phyloP scores from a whole-genome alignment of 495 filamentous ascomycete genomes.

The Aspergillus olivimuriae region DNA sequence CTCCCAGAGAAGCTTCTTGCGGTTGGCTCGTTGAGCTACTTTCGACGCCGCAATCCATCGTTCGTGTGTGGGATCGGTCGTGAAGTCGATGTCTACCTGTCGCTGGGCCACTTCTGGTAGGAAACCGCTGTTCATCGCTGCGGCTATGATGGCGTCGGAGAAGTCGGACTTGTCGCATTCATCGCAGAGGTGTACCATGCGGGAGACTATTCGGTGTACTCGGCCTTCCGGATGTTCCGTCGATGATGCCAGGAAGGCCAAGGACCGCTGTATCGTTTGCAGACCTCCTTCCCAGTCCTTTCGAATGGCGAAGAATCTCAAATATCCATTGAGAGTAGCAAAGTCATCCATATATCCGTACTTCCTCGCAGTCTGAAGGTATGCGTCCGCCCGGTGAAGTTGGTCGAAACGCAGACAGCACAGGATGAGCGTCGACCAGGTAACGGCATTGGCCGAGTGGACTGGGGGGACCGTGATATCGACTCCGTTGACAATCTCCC shows the following conservation, averaged over 20 bases:
- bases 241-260: slow-evolving; percentile 32
- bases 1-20: slow-evolving; percentile 21
- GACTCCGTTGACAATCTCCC: slow-evolving; percentile 28
- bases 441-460: slow-evolving; percentile 28
- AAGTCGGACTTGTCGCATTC: slow-evolving; percentile 24
- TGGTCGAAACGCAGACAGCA: slow-evolving; percentile 38
- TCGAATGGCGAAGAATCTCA: slow-evolving; percentile 35
- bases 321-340: slow-evolving; percentile 30
- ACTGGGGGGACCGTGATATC: slow-evolving; percentile 33
- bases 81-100: slow-evolving; percentile 23
- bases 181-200: slow-evolving; percentile 38
- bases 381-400: slow-evolving; percentile 39
- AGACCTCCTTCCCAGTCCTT: slow-evolving; percentile 33
- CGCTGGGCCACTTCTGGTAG: slow-evolving; percentile 16
- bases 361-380: slow-evolving; percentile 30
- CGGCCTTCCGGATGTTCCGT: slow-evolving; percentile 17
- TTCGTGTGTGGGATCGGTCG: slow-evolving; percentile 15
- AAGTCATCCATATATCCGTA: slow-evolving; percentile 37
- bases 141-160: slow-evolving; percentile 27
- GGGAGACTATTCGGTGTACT: slow-evolving; percentile 29
- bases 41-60: slow-evolving; percentile 28
- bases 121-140: slow-evolving; percentile 35
- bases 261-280: slow-evolving; percentile 25
- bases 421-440: slow-evolving; percentile 30
- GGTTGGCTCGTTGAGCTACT: slow-evolving; percentile 9